Base-by-base conservation (phyloP, 2,329 filamentous ascomycete genomes). In the Clathrospora elynae region DNA sequence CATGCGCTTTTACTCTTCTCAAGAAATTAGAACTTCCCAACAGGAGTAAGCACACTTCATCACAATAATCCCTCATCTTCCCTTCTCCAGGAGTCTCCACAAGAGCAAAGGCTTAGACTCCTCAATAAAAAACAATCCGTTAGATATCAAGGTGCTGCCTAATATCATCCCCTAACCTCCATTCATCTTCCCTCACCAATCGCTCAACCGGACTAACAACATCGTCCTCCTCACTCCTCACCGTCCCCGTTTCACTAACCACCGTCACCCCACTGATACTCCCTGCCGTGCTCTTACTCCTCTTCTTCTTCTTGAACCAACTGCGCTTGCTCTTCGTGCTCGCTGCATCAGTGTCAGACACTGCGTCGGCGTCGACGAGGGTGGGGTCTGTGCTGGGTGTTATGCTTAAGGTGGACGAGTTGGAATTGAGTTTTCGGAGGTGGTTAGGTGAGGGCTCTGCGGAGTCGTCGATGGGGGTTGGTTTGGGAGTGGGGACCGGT, bases 111-210 rank as follows among this genome's bases (percentile, higher is more conserved):
- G n/a, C n/a, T 10, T 14, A 5, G n/a, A 22, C 17, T 24, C 20
- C 19, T 44, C 38, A 44, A 2, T 12, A 25, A 22, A 12, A 8
- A 11, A 24, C 7, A 17, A 31, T 28, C 3, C 16, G 28, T 75
- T 66, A 92, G 3, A 67, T 56, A 68, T 92, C 89, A 55, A 95
- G 73, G 20, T 84, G 86, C 87, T 95, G 93, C 60, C 86, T 79
- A 16, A 87, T 83, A 62, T 95, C 90, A 65, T 96, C 90, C 1
- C 88, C 87, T 35, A 95, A 80, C 0, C 88, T 88, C 84, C 90
- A 90, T 59, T 82, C 80, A 46, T 73, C 72, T 24, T 74, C 69
- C 71, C 79, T 55, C 74, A 84, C 55, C 55, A 72, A 65, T 66
- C 77, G 63, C 41, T 76, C 67, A 38, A 73, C 66, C 64, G 77